Evolutionary conservation across 768 basidiomycete species (phyloP), one percentile per base, ranked within the genome.

Genomic region (Mycena venus): DNA sequence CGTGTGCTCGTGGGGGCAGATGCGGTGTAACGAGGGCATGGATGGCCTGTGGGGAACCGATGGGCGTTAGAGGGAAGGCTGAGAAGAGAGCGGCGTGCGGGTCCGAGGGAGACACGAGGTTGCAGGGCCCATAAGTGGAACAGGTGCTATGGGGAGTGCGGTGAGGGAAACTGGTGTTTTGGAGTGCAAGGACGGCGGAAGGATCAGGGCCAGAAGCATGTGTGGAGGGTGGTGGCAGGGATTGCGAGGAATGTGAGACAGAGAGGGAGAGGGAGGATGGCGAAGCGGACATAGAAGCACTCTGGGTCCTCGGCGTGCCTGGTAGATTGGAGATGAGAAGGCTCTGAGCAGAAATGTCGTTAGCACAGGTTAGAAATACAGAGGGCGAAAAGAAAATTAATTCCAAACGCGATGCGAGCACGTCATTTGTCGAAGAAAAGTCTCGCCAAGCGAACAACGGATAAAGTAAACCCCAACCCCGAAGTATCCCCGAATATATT

Each of bases 21-120:
- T 91, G 88, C 4, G 83, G 80, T 65, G 88, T 86, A 51, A 93
- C 86, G 51, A 91, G 78, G 47, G 85, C 84, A 65, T 88, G 88
- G 36, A 91, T 86, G 32, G 86, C 85, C 11, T 81, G 75, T 2
- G 88, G 78, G 5, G 87, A 81, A n/a, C 91, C 91, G 75, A 90
- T 81, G 25, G 92, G 92, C 0, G 90, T 91, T 79, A 93, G 91
- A 0, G 92, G 92, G 79, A 93, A 94, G 25, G 88, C 83, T 44
- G 86, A 87, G 6, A 87, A 85, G 21, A 85, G 69, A 0, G 70
- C 68, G 3, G 64, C 77, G 42, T 68, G 63, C 10, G 80, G 72
- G 10, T 64, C 70, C 12, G 40, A 21, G 29, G 56, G 56, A 12
- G 67, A 44, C 19, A 51, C 21, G 56, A 34, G 31, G 21, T 14